Conservation (phyloP, 306 rosid genomes). For the Quercus dentata region DNA sequence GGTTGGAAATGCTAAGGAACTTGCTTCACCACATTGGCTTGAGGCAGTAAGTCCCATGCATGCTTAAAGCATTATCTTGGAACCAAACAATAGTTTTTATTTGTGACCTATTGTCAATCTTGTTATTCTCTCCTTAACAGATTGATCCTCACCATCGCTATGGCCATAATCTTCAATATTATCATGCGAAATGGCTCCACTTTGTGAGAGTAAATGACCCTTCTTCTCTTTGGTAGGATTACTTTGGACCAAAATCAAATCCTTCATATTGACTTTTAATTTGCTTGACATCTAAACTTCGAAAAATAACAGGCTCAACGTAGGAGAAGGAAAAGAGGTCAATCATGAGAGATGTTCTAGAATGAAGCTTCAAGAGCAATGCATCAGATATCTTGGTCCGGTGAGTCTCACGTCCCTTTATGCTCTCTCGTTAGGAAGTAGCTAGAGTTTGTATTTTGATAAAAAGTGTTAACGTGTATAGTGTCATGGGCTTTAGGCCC, state of each 20-base stretch:
- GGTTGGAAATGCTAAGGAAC: slow-evolving; percentile 72
- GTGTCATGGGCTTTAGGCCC: too few species aligned
- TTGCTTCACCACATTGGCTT: slow-evolving; percentile 88
- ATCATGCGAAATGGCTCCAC: slow-evolving; percentile 70
- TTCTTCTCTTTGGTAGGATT: slow-evolving; percentile 80
- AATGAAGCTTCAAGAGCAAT: too few species aligned
- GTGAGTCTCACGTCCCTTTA: slow-evolving; percentile 40
- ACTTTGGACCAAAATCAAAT: neutral
- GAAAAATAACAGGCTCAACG: too few species aligned
- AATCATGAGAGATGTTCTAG: too few species aligned
- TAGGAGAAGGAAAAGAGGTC: too few species aligned
- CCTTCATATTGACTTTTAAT: neutral
- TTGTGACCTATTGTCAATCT: neutral
- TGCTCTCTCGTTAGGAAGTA: neutral
- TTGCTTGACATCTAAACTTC: neutral
- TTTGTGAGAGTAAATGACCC: slow-evolving; percentile 72
- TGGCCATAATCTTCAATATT: slow-evolving; percentile 88
- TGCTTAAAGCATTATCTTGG: neutral
- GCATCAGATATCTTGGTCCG: slow-evolving; percentile 83
- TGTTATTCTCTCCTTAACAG: slow-evolving; percentile 35
- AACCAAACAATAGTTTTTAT: slow-evolving; percentile 12
- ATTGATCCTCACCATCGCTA: slow-evolving; percentile 94
- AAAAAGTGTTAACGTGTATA: neutral
- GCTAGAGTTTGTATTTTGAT: neutral
- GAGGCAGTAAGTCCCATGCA: slow-evolving; percentile 69